Percentiles rank a stretch among this genome's conserved stretches.
phyloP scores from a whole-genome alignment of 2,329 filamentous ascomycete genomes.

The Aschersonia sp. region DNA sequence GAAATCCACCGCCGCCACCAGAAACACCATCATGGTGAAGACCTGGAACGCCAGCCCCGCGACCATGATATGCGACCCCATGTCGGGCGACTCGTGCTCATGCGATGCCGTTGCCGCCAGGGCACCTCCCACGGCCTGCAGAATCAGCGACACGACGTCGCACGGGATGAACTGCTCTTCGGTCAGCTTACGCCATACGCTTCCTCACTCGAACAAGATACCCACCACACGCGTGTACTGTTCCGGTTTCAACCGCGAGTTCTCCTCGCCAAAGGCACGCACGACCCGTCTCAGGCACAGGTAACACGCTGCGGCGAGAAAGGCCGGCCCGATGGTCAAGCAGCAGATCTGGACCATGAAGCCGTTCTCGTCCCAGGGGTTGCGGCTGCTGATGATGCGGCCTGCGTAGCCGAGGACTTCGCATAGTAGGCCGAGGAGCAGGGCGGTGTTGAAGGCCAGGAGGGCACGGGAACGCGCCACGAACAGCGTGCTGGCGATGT shows the following conservation, averaged over 20 bases:
- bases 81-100: constrained; percentile 15
- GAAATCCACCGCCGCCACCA: constrained; percentile 34
- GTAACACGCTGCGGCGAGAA: constrained; percentile 50
- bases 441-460: too few species aligned
- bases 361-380: too few species aligned
- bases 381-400: too few species aligned
- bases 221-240: too few species aligned
- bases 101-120: constrained; percentile 29
- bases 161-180: constrained; percentile 41
- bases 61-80: constrained; percentile 50
- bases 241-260: constrained; percentile 30
- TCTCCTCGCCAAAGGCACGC: constrained; percentile 29
- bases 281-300: constrained; percentile 41
- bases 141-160: constrained; percentile 44
- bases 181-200: too few species aligned
- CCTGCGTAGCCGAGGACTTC: too few species aligned
- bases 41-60: constrained; percentile 49
- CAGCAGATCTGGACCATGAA: constrained; percentile 19
- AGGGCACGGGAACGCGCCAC: too few species aligned
- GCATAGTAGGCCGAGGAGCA: too few species aligned
- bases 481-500: too few species aligned
- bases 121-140: constrained; percentile 47
- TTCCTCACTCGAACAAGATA: not conserved
- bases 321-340: constrained; percentile 50
- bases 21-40: constrained; percentile 39